Conservation (phyloP, 805 yeast species). For the Helenozyma rhizophorensis region DNA sequence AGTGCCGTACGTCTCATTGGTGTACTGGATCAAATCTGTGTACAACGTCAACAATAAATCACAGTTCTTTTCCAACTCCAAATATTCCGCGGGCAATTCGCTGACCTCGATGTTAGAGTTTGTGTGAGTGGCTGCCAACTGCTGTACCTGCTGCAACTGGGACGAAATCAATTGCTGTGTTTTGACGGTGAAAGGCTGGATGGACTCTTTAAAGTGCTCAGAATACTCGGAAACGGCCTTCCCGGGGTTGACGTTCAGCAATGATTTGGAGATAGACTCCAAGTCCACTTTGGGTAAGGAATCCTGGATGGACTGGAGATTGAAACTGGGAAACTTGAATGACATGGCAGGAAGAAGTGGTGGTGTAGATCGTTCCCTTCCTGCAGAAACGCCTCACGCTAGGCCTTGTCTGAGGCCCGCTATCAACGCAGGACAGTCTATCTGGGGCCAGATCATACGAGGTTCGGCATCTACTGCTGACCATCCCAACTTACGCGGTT, state of each 20-base stretch:
- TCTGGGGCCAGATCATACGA: no score
- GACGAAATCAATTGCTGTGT: constrained; percentile 58
- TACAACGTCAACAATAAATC: constrained; percentile 61
- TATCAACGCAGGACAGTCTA: no score
- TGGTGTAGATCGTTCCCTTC: no score
- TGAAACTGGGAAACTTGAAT: constrained; percentile 35
- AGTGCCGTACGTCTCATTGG: constrained; percentile 58
- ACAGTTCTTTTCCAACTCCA: constrained; percentile 60
- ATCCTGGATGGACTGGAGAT: constrained; percentile 37
- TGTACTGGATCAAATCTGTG: constrained; percentile 42
- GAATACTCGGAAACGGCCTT: constrained; percentile 37
- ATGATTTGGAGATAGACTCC: constrained; percentile 29
- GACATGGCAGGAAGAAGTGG: no score
- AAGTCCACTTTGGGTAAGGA: constrained; percentile 38
- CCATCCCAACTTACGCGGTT: no score
- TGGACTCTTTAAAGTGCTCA: constrained; percentile 39
- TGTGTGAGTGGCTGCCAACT: constrained; percentile 27
- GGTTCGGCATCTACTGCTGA: no score
- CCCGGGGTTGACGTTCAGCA: constrained; percentile 32
- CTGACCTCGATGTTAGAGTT: constrained; percentile 53
- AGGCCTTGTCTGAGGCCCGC: no score
- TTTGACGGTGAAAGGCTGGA: constrained; percentile 54
- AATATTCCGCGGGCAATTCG: constrained; percentile 71
- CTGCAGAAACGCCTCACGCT: no score
- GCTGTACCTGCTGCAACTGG: constrained; percentile 52